These are phyloP conservation scores for Solanum aculeatissimum DNA, from an alignment of 305 asterid species.

Conservation along the genomic window DNA sequence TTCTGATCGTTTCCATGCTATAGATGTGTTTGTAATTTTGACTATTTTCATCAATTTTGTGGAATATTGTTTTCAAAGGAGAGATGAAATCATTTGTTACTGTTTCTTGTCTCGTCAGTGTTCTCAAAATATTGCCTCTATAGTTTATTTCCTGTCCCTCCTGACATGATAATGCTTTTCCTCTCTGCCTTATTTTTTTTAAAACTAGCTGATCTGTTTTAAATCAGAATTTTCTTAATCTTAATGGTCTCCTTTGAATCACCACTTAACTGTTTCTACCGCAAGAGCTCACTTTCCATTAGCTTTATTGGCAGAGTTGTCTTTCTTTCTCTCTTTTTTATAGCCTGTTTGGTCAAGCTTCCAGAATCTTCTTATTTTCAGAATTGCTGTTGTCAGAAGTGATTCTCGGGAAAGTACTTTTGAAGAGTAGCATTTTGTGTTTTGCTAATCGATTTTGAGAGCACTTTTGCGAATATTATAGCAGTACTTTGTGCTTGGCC, in stretches of 20 bases:
- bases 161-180: neutral
- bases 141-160: neutral
- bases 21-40: neutral
- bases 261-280: neutral
- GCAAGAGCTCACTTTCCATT: neutral
- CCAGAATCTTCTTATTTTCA: neutral
- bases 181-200: neutral
- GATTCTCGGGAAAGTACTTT: neutral
- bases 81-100: neutral
- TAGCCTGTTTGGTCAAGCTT: neutral
- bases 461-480: neutral
- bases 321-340: neutral
- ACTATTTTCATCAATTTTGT: neutral
- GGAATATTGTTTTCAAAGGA: neutral
- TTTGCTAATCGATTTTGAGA: neutral
- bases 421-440: neutral
- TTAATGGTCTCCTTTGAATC: neutral
- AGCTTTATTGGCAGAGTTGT: neutral
- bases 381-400: neutral
- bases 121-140: neutral
- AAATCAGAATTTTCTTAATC: neutral
- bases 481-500: neutral
- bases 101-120: neutral
- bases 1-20: neutral
- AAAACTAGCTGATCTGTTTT: neutral